Percentiles rank a stretch among this genome's conserved stretches.
These are phyloP conservation scores for Trichoderma harzianum DNA, from an alignment of 2,329 filamentous ascomycete species.

Conservation along the genomic window DNA sequence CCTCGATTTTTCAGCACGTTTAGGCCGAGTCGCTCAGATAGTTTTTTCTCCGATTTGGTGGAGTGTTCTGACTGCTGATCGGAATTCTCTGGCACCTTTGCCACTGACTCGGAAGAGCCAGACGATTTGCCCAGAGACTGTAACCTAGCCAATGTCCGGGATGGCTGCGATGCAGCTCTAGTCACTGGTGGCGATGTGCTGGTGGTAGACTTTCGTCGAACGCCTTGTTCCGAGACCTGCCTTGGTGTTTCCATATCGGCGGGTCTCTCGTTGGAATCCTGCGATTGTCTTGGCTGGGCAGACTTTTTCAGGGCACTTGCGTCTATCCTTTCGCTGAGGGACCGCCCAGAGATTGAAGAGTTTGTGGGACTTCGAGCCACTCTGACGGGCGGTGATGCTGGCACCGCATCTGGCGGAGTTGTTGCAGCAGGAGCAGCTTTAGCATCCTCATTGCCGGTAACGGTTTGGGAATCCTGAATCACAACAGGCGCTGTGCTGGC, in stretches of 20 bases:
- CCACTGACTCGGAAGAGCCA: slow-evolving; percentile 34
- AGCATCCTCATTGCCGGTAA: background rate
- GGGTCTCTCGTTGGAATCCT: slow-evolving; percentile 29
- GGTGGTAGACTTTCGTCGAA: slow-evolving; percentile 45
- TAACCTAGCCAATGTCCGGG: slow-evolving; percentile 43
- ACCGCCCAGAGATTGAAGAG: slow-evolving; percentile 22
- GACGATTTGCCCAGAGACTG: slow-evolving; percentile 45
- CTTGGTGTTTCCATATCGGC: slow-evolving; percentile 26
- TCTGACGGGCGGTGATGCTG: slow-evolving; percentile 23
- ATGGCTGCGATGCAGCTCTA: slow-evolving; percentile 52
- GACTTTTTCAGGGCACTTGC: slow-evolving; percentile 49
- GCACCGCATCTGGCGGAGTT: slow-evolving; percentile 3
- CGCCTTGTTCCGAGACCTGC: slow-evolving; percentile 32
- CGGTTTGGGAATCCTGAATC: background rate
- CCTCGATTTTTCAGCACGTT: slow-evolving; percentile 58
- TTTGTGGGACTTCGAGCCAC: slow-evolving; percentile 22
- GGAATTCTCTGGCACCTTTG: slow-evolving; percentile 26
- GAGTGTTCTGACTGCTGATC: slow-evolving; percentile 37
- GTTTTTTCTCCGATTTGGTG: slow-evolving; percentile 65
- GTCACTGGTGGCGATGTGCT: slow-evolving; percentile 51
- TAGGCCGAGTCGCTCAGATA: slow-evolving; percentile 69
- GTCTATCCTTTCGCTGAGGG: slow-evolving; percentile 47
- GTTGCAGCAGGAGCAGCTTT: background rate
- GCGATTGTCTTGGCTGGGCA: slow-evolving; percentile 29
- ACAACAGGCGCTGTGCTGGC: slow-evolving; percentile 24